phyloP scores from a whole-genome alignment of 2,329 filamentous ascomycete species.

The Teratosphaeriaceae sp. region DNA sequence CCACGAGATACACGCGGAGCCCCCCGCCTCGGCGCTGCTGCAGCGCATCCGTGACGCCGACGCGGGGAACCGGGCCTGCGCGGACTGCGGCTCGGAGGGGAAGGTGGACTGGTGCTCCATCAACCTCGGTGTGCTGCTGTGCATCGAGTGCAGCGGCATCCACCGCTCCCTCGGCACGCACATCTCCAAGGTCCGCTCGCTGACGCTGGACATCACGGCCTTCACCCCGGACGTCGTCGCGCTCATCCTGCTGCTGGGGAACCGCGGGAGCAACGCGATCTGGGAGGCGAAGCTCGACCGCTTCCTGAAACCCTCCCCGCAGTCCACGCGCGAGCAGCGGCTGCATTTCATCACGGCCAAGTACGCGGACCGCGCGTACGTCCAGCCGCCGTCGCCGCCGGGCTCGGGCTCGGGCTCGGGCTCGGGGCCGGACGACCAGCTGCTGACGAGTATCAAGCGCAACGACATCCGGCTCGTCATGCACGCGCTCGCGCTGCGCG shows the following conservation, averaged over 20 bases:
- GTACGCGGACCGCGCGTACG: conserved; percentile 77
- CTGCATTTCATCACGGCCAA: conserved; percentile 94
- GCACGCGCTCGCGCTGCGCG: conserved; percentile 78
- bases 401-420: too few species aligned
- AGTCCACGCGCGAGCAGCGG: conserved; percentile 80
- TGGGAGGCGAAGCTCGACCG: conserved; percentile 85
- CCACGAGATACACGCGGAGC: too few species aligned
- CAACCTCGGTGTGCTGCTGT: conserved; percentile 91
- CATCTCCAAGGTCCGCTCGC: conserved; percentile 92
- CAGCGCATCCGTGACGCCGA: conserved; percentile 84
- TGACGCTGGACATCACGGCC: conserved; percentile 91
- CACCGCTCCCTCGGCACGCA: conserved; percentile 94
- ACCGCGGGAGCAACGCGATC: conserved; percentile 90
- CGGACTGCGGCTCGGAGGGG: conserved; percentile 82
- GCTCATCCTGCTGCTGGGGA: conserved; percentile 82
- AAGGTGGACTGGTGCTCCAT: conserved; percentile 99
- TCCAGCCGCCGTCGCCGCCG: conserved; percentile 67
- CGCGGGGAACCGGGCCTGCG: conserved; percentile 87
- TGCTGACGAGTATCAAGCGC: conserved; percentile 88
- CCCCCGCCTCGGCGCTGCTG: conserved; percentile 70
- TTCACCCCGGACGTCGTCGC: conserved; percentile 98
- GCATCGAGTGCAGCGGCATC: conserved; percentile 96
- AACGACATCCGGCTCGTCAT: conserved; percentile 93
- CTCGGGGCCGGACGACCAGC: conserved; percentile 78
- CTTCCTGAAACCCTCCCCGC: conserved; percentile 63